phyloP scores from a whole-genome alignment of 441 rosid genomes.

The Flueggea neowawraea region DNA sequence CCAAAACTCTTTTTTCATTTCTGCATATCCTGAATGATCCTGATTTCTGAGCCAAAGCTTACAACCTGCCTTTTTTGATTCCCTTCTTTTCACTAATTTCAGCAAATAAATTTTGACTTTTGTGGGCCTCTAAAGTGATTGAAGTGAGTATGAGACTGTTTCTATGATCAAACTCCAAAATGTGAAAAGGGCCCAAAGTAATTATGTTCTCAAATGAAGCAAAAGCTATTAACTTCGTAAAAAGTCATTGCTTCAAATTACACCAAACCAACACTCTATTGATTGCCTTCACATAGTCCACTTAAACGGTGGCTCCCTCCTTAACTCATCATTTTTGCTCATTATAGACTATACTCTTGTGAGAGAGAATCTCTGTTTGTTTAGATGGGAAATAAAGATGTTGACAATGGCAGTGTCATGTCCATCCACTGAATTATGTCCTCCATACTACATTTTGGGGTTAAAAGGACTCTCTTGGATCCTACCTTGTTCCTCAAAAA shows the following conservation, averaged over 20 bases:
- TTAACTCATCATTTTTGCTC: neutral
- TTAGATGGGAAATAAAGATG: conserved; percentile 15
- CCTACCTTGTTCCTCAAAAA: too few species aligned
- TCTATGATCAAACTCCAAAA: neutral
- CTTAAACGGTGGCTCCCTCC: too few species aligned
- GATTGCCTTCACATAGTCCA: conserved; percentile 39
- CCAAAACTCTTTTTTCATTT: too few species aligned
- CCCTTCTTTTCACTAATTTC: neutral
- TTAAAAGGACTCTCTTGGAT: too few species aligned
- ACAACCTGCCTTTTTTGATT: neutral
- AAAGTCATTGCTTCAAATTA: conserved; percentile 46
- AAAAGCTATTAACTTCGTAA: conserved; percentile 42
- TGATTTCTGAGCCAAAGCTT: neutral
- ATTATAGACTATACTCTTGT: conserved; percentile 8
- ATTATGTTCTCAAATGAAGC: too few species aligned
- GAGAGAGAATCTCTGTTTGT: conserved; percentile 15
- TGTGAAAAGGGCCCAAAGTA: conserved; percentile 16
- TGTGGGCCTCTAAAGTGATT: neutral
- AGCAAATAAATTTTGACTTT: neutral
- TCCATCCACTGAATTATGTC: neutral
- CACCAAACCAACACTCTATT: conserved; percentile 27
- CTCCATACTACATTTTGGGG: too few species aligned
- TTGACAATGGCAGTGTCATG: conserved; percentile 3
- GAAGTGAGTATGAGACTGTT: neutral
- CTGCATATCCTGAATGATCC: neutral